phyloP scores from a whole-genome alignment of 805 yeast genomes.

The Ogataea salicorniae region DNA sequence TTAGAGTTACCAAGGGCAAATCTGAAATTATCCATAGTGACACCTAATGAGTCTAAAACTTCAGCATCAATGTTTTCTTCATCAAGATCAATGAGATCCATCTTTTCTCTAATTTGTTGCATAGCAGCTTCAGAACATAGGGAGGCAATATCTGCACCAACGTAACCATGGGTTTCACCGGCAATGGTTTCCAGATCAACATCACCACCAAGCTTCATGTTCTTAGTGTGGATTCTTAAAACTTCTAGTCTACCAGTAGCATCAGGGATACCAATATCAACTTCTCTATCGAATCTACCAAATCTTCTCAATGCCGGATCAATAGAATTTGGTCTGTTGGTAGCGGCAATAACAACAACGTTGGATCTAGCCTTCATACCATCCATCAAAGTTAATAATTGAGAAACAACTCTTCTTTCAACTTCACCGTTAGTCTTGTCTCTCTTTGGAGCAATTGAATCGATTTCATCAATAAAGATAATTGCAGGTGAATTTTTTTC shows the following conservation, averaged over 20 bases:
- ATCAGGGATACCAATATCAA: slow-evolving; percentile 90
- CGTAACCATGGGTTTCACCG: slow-evolving; percentile 97
- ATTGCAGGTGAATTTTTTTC: slow-evolving; percentile 98
- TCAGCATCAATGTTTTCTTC: slow-evolving; percentile 98
- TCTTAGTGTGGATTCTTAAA: slow-evolving; percentile 94
- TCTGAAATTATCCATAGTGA: slow-evolving; percentile 97
- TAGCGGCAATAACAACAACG: slow-evolving; percentile 97
- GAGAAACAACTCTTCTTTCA: slow-evolving; percentile 98
- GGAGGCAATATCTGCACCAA: slow-evolving; percentile 98
- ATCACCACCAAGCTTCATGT: slow-evolving; percentile 93
- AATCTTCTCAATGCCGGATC: slow-evolving; percentile 84
- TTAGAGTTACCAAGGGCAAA: slow-evolving; percentile 97
- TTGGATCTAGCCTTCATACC: slow-evolving; percentile 99
- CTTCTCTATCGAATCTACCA: slow-evolving; percentile 83
- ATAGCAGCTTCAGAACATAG: slow-evolving; percentile 99
- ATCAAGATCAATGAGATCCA: slow-evolving; percentile 94
- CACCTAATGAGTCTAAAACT: slow-evolving; percentile 91
- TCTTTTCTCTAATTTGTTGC: slow-evolving; percentile 99
- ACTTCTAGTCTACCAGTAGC: slow-evolving; percentile 98
- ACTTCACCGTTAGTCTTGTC: slow-evolving; percentile 99
- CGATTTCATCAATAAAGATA: slow-evolving; percentile 97
- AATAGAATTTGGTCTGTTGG: slow-evolving; percentile 80
- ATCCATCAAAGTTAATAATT: slow-evolving; percentile 95
- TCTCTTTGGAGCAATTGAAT: slow-evolving; percentile 98
- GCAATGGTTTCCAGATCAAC: slow-evolving; percentile 96